A percentile compares a stretch with the other conserved stretches of the same genome.
Conservation (phyloP, 2,329 filamentous ascomycete genomes). For the Penicillium paneum region DNA sequence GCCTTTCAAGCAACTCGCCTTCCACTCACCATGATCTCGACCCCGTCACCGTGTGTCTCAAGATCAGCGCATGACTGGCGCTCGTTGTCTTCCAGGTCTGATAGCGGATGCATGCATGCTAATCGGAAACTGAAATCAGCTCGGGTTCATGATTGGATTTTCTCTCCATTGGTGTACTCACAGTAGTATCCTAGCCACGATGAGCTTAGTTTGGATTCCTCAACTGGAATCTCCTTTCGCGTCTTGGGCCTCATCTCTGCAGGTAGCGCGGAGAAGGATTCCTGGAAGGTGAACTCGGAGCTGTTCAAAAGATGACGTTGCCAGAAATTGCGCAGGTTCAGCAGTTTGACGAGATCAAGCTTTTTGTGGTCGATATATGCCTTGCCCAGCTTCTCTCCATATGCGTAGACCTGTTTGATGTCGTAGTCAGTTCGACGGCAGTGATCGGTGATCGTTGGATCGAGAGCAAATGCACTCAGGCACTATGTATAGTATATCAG, state of each 20-base stretch:
- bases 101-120: conserved; percentile 40
- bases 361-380: conserved; percentile 18
- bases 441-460: conserved; percentile 21
- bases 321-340: conserved; percentile 45
- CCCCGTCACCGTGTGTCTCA: conserved; percentile 19
- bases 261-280: conserved; percentile 21
- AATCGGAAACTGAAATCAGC: conserved; percentile 1
- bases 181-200: conserved; percentile 38
- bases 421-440: conserved; percentile 34
- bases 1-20: conserved; percentile 14
- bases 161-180: conserved; percentile 14
- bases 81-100: conserved; percentile 21
- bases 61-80: conserved; percentile 39
- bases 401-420: conserved; percentile 30
- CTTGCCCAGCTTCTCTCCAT: not conserved
- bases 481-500: conserved; percentile 23
- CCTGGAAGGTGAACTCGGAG: conserved; percentile 26
- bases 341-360: conserved; percentile 31
- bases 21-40: conserved; percentile 28
- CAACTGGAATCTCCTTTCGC: conserved; percentile 12
- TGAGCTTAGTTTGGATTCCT: conserved; percentile 8
- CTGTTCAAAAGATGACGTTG: conserved; percentile 37
- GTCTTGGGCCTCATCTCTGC: conserved; percentile 18
- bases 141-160: not conserved
- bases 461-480: conserved; percentile 36